These are phyloP conservation scores for Delonix regia DNA, from an alignment of 306 rosid genomes.

Conservation along the genomic window DNA sequence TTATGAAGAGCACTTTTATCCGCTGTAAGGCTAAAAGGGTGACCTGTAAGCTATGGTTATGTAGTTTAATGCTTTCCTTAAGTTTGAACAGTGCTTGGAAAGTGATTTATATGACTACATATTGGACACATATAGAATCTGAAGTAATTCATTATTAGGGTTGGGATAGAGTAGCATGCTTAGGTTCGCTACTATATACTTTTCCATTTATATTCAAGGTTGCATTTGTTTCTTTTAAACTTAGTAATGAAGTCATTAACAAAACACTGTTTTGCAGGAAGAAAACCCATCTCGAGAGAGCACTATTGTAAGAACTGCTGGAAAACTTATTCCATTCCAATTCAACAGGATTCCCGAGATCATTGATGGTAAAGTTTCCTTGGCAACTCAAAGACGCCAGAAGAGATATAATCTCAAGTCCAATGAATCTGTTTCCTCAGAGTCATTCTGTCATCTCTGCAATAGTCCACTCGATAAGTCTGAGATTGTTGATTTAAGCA, in stretches of 20 bases:
- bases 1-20: conserved; percentile 2
- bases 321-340: conserved; percentile 89
- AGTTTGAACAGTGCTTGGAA: background rate
- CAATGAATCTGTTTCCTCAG: conserved; percentile 74
- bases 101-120: conserved; percentile 11
- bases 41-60: background rate
- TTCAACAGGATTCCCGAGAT: conserved; percentile 85
- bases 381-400: conserved; percentile 83
- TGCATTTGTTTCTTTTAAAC: background rate
- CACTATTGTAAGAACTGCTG: conserved; percentile 94
- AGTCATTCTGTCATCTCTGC: conserved; percentile 80
- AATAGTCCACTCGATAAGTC: conserved; percentile 76
- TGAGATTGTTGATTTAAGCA: conserved; percentile 55
- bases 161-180: conserved; percentile 27
- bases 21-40: background rate
- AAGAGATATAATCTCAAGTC: conserved; percentile 79
- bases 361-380: conserved; percentile 63
- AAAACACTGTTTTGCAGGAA: conserved; percentile 53
- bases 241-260: conserved; percentile 14
- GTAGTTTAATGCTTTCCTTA: conserved; percentile 2
- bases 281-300: conserved; percentile 94
- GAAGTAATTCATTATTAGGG: background rate
- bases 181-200: conserved; percentile 4
- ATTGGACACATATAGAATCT: background rate
- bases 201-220: conserved; percentile 10